phyloP scores from a whole-genome alignment of 306 rosid genomes.

The Trichosanthes cucumerina region DNA sequence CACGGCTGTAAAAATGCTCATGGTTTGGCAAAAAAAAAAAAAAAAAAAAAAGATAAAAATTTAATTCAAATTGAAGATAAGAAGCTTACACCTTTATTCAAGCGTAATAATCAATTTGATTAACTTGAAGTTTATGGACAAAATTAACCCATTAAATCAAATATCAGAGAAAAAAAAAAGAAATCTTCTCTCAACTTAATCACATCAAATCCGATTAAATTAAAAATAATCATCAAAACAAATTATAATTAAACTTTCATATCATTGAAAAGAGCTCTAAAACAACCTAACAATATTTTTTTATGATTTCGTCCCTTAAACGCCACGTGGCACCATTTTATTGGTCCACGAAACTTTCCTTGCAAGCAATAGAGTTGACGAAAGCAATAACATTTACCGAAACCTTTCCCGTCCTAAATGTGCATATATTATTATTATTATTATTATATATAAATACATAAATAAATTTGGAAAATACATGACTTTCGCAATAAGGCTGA shows the following conservation, averaged over 20 bases:
- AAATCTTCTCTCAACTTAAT: background rate
- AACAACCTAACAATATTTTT: background rate
- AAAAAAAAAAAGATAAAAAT: too few relatives aligned
- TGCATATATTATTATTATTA: background rate
- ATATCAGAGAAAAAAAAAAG: background rate
- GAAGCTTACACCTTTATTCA: too few relatives aligned
- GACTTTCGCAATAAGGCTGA: constrained; percentile 29
- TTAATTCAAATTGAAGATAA: too few relatives aligned
- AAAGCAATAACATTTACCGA: background rate
- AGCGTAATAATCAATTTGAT: too few relatives aligned
- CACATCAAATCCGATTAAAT: background rate
- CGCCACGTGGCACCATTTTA: background rate
- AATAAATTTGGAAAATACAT: background rate
- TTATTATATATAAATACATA: background rate
- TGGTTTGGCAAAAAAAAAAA: too few relatives aligned
- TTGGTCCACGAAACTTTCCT: background rate
- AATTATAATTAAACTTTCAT: too few relatives aligned
- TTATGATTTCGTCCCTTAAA: background rate
- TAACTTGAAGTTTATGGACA: background rate
- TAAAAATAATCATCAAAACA: background rate
- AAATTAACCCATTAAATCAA: background rate
- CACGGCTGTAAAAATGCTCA: too few relatives aligned
- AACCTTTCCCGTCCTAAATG: background rate
- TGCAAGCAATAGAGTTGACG: constrained; percentile 6
- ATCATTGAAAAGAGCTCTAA: background rate